Evolutionary conservation across 495 filamentous ascomycete species (phyloP).

Genomic region (Tetracladium marchalianum): DNA sequence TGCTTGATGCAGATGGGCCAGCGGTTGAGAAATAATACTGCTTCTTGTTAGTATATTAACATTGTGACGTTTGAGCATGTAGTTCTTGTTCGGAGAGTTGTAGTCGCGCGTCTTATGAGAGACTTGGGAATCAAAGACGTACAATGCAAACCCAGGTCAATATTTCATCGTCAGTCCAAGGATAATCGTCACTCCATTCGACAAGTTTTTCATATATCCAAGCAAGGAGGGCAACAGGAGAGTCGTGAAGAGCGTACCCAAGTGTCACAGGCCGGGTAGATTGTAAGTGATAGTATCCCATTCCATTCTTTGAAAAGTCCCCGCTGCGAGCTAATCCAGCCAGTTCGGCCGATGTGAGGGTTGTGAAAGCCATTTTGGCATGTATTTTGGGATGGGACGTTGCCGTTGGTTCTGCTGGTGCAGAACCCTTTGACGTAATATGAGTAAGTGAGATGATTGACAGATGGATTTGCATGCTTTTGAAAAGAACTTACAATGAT

Average conservation of each 20-base stretch:
- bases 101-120: no score
- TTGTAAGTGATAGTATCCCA: slow-evolving; percentile 44
- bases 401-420: slow-evolving; percentile 19
- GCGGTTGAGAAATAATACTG: slow-evolving; percentile 46
- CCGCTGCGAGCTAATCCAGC: slow-evolving; percentile 33
- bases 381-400: slow-evolving; percentile 1
- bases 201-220: slow-evolving; percentile 66
- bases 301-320: slow-evolving; percentile 43
- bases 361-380: slow-evolving; percentile 1
- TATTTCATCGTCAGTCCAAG: slow-evolving; percentile 59
- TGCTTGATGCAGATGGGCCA: slow-evolving; percentile 40
- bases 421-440: slow-evolving; percentile 2
- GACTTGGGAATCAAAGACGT: slow-evolving; percentile 49
- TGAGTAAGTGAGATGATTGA: background rate
- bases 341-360: slow-evolving; percentile 21
- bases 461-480: no score
- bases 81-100: slow-evolving; percentile 1
- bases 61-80: background rate
- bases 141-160: slow-evolving; percentile 52
- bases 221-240: slow-evolving; percentile 46
- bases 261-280: slow-evolving; percentile 53
- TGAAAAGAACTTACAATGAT: slow-evolving; percentile 1
- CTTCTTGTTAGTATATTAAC: slow-evolving; percentile 7
- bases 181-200: slow-evolving; percentile 55
- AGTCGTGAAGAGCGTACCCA: slow-evolving; percentile 43